Percentiles rank a stretch among this genome's conserved stretches.
Conservation (phyloP, 1,139 yeast genomes). For the Geotrichum australiense region DNA sequence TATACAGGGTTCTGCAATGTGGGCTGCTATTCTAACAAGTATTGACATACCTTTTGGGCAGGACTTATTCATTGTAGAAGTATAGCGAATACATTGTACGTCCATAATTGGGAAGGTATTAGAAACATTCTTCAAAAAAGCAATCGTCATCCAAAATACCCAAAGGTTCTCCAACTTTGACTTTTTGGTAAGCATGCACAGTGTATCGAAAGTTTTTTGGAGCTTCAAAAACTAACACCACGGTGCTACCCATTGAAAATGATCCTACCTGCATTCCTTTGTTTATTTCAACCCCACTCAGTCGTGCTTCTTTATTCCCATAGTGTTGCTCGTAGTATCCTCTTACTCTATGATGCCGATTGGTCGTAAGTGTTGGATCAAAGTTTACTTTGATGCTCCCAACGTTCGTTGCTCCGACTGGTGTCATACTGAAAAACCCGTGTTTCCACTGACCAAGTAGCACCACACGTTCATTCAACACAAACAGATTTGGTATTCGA, state of each 20-base stretch:
- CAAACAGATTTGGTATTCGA: conserved; percentile 78
- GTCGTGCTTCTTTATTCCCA: background rate
- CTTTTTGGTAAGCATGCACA: conserved; percentile 65
- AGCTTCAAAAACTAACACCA: conserved; percentile 92
- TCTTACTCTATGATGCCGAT: conserved; percentile 29
- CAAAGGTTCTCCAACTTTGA: conserved; percentile 76
- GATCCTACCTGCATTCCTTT: conserved; percentile 98
- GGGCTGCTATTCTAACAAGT: too few species aligned
- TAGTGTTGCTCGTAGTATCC: background rate
- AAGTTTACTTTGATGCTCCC: conserved; percentile 90
- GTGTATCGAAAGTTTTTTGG: conserved; percentile 67
- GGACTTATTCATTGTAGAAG: too few species aligned
- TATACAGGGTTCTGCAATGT: too few species aligned
- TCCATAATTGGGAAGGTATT: too few species aligned
- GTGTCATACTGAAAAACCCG: conserved; percentile 97
- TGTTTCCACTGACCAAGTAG: conserved; percentile 91
- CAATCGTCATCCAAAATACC: conserved; percentile 37
- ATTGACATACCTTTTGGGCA: too few species aligned
- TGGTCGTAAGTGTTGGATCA: conserved; percentile 83
- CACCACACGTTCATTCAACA: conserved; percentile 91
- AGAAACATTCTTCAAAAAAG: too few species aligned
- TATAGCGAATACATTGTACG: too few species aligned
- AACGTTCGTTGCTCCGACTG: conserved; percentile 98
- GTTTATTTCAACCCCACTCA: conserved; percentile 17
- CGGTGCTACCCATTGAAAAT: conserved; percentile 89